These are phyloP conservation scores for Fusarium brevicatenulatum DNA, from an alignment of 2,329 filamentous ascomycete species.

Conservation along the genomic window DNA sequence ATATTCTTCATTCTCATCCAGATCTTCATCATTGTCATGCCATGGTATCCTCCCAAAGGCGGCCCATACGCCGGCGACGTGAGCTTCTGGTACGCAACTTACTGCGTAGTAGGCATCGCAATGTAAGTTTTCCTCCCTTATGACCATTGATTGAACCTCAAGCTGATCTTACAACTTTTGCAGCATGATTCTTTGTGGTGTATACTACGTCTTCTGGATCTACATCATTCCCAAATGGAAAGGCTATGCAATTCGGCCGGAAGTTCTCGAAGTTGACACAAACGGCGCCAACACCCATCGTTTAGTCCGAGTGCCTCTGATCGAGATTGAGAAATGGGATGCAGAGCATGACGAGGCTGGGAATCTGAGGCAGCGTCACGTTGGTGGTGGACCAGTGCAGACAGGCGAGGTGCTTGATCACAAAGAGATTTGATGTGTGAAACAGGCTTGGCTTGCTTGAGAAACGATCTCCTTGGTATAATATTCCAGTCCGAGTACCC, in stretches of 20 bases:
- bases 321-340: conserved; percentile 66
- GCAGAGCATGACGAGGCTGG: conserved; percentile 63
- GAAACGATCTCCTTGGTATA: fast-evolving
- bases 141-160: no score
- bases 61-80: conserved; percentile 71
- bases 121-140: conserved; percentile 59
- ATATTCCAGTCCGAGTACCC: fast-evolving
- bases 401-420: not conserved
- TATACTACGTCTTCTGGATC: conserved; percentile 71
- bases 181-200: conserved; percentile 54
- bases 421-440: not conserved
- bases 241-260: conserved; percentile 65
- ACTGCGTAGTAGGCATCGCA: conserved; percentile 71
- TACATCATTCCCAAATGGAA: conserved; percentile 62
- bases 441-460: not conserved
- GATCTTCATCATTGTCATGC: conserved; percentile 72
- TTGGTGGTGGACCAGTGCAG: fast-evolving
- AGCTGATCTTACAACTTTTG: no score
- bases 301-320: conserved; percentile 64
- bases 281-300: conserved; percentile 55
- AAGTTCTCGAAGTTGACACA: conserved; percentile 57
- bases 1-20: conserved; percentile 69
- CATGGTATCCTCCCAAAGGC: conserved; percentile 74
- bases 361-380: conserved; percentile 1
- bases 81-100: conserved; percentile 79